Conservation (phyloP, 2,329 filamentous ascomycete species). For the Paraconiothyrium sp. region DNA sequence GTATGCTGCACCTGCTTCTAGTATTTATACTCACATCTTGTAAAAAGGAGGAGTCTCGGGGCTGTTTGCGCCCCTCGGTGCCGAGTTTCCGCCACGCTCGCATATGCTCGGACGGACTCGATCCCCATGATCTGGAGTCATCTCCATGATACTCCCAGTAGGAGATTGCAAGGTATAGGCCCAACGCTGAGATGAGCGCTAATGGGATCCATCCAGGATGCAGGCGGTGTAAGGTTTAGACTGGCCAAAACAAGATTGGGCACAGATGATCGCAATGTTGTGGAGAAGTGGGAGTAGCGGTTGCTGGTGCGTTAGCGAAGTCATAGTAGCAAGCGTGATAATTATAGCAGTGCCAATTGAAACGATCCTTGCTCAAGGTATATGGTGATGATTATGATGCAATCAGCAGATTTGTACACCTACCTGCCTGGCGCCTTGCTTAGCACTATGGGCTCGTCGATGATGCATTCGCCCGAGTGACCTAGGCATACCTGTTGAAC, state of each 20-base stretch:
- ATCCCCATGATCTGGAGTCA: neutral
- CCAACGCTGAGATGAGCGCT: neutral
- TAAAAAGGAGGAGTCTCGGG: too few species aligned
- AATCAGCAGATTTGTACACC: too few species aligned
- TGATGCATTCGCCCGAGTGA: too few species aligned
- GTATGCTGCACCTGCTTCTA: too few species aligned
- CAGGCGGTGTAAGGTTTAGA: neutral
- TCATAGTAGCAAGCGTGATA: too few species aligned
- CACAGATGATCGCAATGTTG: neutral
- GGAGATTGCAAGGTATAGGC: neutral
- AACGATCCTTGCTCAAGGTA: too few species aligned
- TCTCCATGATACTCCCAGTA: neutral
- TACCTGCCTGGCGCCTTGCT: too few species aligned
- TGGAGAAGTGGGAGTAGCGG: neutral
- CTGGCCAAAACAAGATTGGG: neutral
- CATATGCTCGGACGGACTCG: too few species aligned
- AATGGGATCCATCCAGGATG: neutral
- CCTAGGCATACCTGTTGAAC: too few species aligned
- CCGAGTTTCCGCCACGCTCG: neutral
- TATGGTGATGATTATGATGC: too few species aligned
- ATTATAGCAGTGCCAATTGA: too few species aligned
- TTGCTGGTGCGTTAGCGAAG: neutral
- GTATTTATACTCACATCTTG: neutral
- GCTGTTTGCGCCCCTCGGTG: neutral
- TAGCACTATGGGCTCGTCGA: too few species aligned